Base-by-base conservation (phyloP, 331 rosid species). In the Stylosanthes scabra region DNA sequence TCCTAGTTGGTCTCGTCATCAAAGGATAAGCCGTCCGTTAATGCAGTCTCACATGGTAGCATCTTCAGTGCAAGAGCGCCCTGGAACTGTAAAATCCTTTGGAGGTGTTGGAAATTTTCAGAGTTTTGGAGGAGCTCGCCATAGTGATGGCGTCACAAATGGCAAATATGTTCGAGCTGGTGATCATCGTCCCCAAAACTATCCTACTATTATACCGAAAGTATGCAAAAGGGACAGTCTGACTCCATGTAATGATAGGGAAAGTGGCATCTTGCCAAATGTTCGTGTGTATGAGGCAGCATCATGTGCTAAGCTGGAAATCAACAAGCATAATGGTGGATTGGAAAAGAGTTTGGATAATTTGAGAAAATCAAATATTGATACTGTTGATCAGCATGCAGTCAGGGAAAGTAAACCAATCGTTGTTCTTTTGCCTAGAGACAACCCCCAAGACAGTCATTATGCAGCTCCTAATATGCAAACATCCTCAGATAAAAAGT, bases 401-500 rank as follows among this genome's bases (percentile, higher is more conserved):
- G 59, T 68, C 34, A 78, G 72, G 72, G 85, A 78, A 79, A 74
- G 68, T 74, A 76, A 86, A 80, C 79, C 88, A 12, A 74, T 71
- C 74, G 91, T 89, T 82, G 85, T 88, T 58, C 83, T 82, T 77
- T 54, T 86, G 78, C 90, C 90, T 1, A 71, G 78, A 63, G 84
- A 81, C 73, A 59, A 29, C 40, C 77, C 78, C 63, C 70, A 67
- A 79, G 69, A 59, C 66, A 72, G 57, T 76, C 83, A 85, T 70
- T 52, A 77, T 66, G 79, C 80, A 68, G 85, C 72, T 80, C 83
- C 87, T 76, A 81, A 85, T 79, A 69, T 70, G 45, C 81, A 14
- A 63, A 47, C 77, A 60, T 60, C 68, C 45, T 76, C 62, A 41
- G 68, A 79, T 82, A 87, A 61, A 61, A 79, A 75, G 77, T 82